These are phyloP conservation scores for Nigrospora sphaerica DNA, from an alignment of 2,329 filamentous ascomycete species.

Conservation along the genomic window DNA sequence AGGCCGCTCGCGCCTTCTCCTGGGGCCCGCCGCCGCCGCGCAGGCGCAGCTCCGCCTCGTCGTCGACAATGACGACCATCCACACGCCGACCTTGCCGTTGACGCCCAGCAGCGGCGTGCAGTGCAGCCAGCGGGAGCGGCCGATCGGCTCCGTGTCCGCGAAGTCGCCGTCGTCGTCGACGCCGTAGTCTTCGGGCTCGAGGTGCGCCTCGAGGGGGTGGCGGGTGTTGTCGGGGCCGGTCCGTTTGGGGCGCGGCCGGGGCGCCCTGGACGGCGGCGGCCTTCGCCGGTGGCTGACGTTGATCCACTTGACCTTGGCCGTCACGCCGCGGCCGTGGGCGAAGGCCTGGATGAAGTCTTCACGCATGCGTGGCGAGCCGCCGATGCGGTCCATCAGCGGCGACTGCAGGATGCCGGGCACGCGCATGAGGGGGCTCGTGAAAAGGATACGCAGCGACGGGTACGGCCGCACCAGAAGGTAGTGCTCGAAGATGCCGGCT, in stretches of 20 bases:
- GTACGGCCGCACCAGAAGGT: constrained; percentile 58
- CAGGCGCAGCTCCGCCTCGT: constrained; percentile 32
- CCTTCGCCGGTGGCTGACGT: neutral
- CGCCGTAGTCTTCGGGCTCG: neutral
- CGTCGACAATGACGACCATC: constrained; percentile 70
- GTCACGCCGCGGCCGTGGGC: constrained; percentile 17
- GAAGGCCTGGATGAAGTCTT: constrained; percentile 49
- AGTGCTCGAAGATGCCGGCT: constrained; percentile 41
- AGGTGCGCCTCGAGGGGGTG: neutral
- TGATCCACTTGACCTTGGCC: neutral
- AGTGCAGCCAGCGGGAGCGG: constrained; percentile 67
- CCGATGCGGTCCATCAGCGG: constrained; percentile 47
- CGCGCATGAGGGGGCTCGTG: constrained; percentile 58
- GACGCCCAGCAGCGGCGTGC: constrained; percentile 61
- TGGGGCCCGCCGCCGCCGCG: neutral
- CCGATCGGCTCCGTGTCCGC: constrained; percentile 61
- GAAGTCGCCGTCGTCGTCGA: constrained; percentile 57
- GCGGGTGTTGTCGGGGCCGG: neutral
- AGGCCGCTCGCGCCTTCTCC: neutral
- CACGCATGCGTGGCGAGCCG: constrained; percentile 37
- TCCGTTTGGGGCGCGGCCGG: no score
- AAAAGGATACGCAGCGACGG: constrained; percentile 62
- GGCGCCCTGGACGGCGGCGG: no score
- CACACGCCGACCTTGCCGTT: constrained; percentile 66
- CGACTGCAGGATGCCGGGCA: constrained; percentile 60